A percentile compares a stretch with the other conserved stretches of the same genome.
Evolutionary conservation across 192 early-diverging fungal genomes (phyloP).

Genomic region (Coemansia sp.): DNA sequence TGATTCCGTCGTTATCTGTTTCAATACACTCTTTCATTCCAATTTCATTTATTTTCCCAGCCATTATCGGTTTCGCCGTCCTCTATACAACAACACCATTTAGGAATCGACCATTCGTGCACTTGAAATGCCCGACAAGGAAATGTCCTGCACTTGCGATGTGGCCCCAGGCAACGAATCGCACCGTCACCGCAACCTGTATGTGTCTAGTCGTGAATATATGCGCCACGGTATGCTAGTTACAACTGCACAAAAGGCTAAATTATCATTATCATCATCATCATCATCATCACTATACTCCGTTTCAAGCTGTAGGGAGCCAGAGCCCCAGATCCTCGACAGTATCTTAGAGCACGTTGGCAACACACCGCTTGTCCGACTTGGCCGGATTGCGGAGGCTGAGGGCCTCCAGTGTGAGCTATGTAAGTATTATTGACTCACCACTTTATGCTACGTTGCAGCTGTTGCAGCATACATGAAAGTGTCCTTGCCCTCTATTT

Average conservation of each 20-base stretch:
- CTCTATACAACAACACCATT: not conserved
- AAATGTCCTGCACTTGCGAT: conserved; percentile 53
- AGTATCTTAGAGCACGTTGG: conserved; percentile 95
- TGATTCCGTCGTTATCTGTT: not conserved
- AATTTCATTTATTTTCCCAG: not conserved
- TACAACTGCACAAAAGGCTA: too few species aligned
- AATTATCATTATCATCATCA: not conserved
- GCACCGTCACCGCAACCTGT: conserved; percentile 55
- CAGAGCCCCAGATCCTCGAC: conserved; percentile 81
- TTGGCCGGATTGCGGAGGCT: conserved; percentile 83
- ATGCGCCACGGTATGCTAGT: too few species aligned
- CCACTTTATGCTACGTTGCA: not conserved
- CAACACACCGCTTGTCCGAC: conserved; percentile 92
- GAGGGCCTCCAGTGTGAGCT: conserved; percentile 96
- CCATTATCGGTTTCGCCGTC: not conserved
- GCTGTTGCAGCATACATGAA: not conserved
- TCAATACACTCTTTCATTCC: not conserved
- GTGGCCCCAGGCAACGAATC: conserved; percentile 42
- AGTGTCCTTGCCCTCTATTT: not conserved
- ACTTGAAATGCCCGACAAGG: conserved; percentile 40
- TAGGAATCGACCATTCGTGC: not conserved
- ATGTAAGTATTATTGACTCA: conserved; percentile 33
- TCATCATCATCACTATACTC: not conserved
- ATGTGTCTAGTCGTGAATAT: conserved; percentile 11
- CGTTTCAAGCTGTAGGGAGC: conserved; percentile 37